These are phyloP conservation scores for Saccharata proteae DNA, from an alignment of 2,329 filamentous ascomycete genomes.

Conservation along the genomic window DNA sequence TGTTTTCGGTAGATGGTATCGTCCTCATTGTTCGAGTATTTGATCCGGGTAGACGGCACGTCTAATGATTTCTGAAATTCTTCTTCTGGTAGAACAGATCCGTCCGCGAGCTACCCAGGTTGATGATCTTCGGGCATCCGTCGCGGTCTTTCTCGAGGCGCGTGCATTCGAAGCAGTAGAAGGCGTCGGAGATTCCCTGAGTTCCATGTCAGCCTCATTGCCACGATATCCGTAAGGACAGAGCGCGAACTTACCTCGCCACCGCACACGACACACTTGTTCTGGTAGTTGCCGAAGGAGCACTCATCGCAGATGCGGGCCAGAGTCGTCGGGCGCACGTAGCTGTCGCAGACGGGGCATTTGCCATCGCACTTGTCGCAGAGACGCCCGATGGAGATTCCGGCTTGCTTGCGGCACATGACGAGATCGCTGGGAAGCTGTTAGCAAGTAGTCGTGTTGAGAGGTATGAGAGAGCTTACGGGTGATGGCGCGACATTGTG, in stretches of 20 bases:
- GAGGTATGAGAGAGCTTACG: slow-evolving; percentile 42
- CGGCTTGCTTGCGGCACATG: slow-evolving; percentile 98
- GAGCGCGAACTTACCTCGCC: slow-evolving; percentile 48
- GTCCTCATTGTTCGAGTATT: too few relatives aligned
- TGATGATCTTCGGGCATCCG: slow-evolving; percentile 98
- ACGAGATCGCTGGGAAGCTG: slow-evolving; percentile 63
- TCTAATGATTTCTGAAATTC: slow-evolving; percentile 52
- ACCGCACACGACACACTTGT: slow-evolving; percentile 98
- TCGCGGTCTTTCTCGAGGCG: slow-evolving; percentile 93
- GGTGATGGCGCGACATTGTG: slow-evolving; percentile 90
- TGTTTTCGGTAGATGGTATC: too few relatives aligned
- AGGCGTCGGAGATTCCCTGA: slow-evolving; percentile 87
- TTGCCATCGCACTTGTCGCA: slow-evolving; percentile 99
- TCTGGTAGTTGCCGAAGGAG: slow-evolving; percentile 99
- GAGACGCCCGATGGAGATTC: slow-evolving; percentile 94
- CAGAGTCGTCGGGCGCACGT: slow-evolving; percentile 93
- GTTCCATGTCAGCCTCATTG: slow-evolving; percentile 1
- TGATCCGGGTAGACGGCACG: too few relatives aligned
- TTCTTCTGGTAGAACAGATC: slow-evolving; percentile 77
- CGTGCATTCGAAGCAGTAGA: slow-evolving; percentile 99
- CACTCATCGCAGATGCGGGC: slow-evolving; percentile 99
- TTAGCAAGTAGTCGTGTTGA: slow-evolving; percentile 12
- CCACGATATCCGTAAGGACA: not conserved
- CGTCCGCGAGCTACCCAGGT: slow-evolving; percentile 86
- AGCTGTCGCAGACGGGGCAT: slow-evolving; percentile 97